Evolutionary conservation across 495 filamentous ascomycete genomes (phyloP), one percentile per base, ranked within the genome.

Genomic region (Articulospora tetracladia): DNA sequence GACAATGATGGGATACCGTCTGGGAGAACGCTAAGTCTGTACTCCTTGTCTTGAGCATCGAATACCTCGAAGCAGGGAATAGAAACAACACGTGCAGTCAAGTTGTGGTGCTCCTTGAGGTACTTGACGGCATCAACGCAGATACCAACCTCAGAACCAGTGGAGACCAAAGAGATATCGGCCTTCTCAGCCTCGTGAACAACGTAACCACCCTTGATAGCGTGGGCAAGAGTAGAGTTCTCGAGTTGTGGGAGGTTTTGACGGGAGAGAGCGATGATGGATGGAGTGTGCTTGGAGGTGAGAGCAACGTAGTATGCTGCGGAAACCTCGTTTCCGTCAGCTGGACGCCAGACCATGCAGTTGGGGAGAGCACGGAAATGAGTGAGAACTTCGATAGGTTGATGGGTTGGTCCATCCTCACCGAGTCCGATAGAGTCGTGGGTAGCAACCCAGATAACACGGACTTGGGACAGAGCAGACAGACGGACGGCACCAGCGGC

Each of bases 281-380:
- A 86, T 61, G 94, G 93, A 25, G 95, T 97, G 75, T 89, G 83
- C 78, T 92, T 91, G 67, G 91, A 88, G 67, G 88, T 96, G 61
- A 99, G 79, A 47, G 92, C 90, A 66, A 94, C 79, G 78, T 99
- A 99, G 84, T 99, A 99, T 66, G 95, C 94, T 67, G 92, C 92
- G 73, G 89, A 93, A 68, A 88, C 93, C 88, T 99, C 94, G 80
- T 99, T 99, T 66, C 94, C 94, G 71, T 99, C 94, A 59, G 94
- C 94, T 60, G 94, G 94, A 72, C 94, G 94, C 94, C 94, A 99
- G 69, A 98, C 95, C 94, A 98, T 97, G 84, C 88, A 91, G 88
- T 99, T 99, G 66, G 94, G 94, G 66, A 98, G 84, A 58, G 95
- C 95, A 75, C 94, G 94, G 91, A 98, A 98, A 78, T 99, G 94